Base-by-base conservation (phyloP, 108 stramenopile species). In the Fragilaria crotonensis region DNA sequence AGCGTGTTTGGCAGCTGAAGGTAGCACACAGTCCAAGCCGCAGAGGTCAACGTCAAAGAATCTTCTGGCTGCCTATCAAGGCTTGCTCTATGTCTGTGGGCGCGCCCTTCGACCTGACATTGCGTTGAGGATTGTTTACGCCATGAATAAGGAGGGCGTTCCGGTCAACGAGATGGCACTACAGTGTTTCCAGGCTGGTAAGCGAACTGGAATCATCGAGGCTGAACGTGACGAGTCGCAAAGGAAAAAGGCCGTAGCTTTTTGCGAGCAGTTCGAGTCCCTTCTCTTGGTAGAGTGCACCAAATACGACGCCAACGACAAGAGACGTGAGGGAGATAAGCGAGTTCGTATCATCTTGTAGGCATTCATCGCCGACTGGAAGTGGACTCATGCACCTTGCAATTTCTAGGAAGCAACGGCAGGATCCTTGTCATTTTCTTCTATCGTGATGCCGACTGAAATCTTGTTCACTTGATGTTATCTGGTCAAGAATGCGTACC, bases 41-140 rank as follows among this genome's bases (percentile, higher is more conserved):
- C 68, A 71, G 28, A 63, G 72, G 3, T 53, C 32, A 11, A 51
- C 23, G 48, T 30, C 28, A 14, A 60, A 75, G 33, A 88, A 82
- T 56, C 52, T 92, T 51, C 26, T 81, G 26, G 84, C 86, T n/a
- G 84, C 86, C 18, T 88, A 92, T 63, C 75, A 92, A 68, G 90
- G 90, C 0, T 59, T 88, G 47, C 50, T 92, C 54, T 72, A 84
- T 53, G 85, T 87, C 48, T 80, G 79, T 32, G 86, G 90, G 4
- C 75, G 83, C 31, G 84, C 86, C 5, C 27, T 64, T 5, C 72
- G 83, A 18, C 84, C 90, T 17, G 86, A 92, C 64, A 66, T 86
- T 57, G 86, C 81, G 3, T 55, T 84, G 7, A 60, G 90, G 33
- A 27, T 87, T 18, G 80, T 75, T 0, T 87, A 85, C 61, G 85